Percentiles rank a stretch among this genome's conserved stretches.
Evolutionary conservation across 768 basidiomycete genomes (phyloP).

Genomic region (Strobilomyces confusus): DNA sequence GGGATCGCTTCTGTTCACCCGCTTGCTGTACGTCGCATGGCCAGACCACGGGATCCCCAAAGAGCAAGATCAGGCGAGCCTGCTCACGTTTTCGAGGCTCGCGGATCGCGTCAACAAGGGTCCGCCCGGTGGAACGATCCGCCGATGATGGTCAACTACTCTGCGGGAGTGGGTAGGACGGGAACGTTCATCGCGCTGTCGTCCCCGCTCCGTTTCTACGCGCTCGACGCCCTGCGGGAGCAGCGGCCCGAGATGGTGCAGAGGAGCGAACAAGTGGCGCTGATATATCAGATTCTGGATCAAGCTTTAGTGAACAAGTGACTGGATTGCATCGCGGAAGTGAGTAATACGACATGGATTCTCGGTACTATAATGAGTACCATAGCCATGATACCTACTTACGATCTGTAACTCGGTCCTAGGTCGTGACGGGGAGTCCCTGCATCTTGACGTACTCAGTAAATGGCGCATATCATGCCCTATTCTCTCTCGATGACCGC

Average conservation of each 20-base stretch:
- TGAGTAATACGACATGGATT: background rate
- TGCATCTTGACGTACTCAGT: too few species aligned
- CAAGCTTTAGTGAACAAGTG: constrained; percentile 21
- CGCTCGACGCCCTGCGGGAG: constrained; percentile 76
- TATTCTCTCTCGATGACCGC: too few species aligned
- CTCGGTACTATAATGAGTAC: background rate
- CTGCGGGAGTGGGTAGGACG: constrained; percentile 84
- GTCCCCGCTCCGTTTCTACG: constrained; percentile 70
- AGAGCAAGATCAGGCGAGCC: constrained; percentile 51
- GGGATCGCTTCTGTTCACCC: constrained; percentile 53
- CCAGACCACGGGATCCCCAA: constrained; percentile 83
- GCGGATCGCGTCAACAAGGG: constrained; percentile 61
- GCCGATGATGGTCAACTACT: constrained; percentile 81
- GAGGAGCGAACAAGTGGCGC: constrained; percentile 54
- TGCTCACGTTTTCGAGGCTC: constrained; percentile 60
- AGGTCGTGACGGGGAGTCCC: too few species aligned
- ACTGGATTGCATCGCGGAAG: background rate
- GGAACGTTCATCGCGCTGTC: constrained; percentile 81
- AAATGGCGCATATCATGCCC: too few species aligned
- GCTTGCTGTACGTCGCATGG: constrained; percentile 74
- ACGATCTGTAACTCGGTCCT: too few species aligned
- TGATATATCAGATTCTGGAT: constrained; percentile 61
- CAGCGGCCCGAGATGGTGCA: constrained; percentile 84
- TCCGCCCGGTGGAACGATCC: constrained; percentile 41
- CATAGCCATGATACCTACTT: background rate